Evolutionary conservation across 208 protist genomes (phyloP), one percentile per base, ranked within the genome.

Genomic region (Blechomonas ayalai): DNA sequence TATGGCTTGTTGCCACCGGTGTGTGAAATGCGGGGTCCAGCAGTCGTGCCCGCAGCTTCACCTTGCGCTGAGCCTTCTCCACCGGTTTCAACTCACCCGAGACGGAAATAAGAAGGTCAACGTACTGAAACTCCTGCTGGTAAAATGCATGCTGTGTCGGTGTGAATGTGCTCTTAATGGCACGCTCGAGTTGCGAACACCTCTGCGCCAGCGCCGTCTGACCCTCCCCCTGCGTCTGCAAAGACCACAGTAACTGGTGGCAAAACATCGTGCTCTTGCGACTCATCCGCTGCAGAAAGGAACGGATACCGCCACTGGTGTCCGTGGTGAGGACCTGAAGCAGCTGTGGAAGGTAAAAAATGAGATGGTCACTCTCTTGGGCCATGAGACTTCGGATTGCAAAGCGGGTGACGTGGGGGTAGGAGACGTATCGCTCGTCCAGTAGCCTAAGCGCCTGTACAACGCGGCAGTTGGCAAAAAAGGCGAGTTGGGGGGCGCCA

Each of bases 271-370:
- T 54, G 60, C 74, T 87, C 47, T 68, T 76, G 19, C 43, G 48
- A 31, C 64, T 64, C 63, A 77, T 86, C 34, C 58, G 59, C 23
- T 55, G 22, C 2, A 90, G 69, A 42, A 84, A 90, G 8, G 29
- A 26, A 19, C 69, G 51, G 39, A 90, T 77, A 34, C 39, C 56
- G 38, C 69, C 82, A 36, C 50, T 73, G 31, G 24, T 43, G 61
- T 92, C 82, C 13, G 48, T 56, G 20, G 74, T 67, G 24, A 92
- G 62, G 32, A 85, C 56, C 62, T 95, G 87, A 36, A 91, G 67
- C 20, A 95, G 69, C 73, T 95, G 87, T 31, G 82, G 87, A 25
- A 95, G 69, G 61, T 89, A 95, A 53, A 95, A 95, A 59, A 90
- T 86, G 47, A 95, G 73, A 48, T 64, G 44, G 44, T 90, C 77